Evolutionary conservation across 2,329 filamentous ascomycete species (phyloP), one percentile per base, ranked within the genome.

Genomic region (Tolypocladium ophioglossoides): DNA sequence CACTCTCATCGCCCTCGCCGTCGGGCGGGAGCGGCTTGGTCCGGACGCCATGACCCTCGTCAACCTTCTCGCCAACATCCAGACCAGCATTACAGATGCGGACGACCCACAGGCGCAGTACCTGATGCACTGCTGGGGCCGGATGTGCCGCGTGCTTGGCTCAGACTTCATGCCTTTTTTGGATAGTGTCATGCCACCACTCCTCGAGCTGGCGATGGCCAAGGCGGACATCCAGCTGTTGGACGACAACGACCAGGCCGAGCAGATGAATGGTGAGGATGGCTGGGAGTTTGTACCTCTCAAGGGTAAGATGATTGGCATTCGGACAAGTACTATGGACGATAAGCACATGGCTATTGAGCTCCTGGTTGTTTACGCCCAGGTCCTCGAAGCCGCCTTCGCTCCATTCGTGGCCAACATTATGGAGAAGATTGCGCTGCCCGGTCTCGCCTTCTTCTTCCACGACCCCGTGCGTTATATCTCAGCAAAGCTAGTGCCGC

Each of bases 291-390:
- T 99, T 61, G 91, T 99, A 18, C 94, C 94, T 10, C 80, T 99
- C 54, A 96, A 96, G 73, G 94, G 94, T 61, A 97, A 97, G 76
- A 89, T 96, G 71, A 96, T 99, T 65, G 94, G 94, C 59, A 99
- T 99, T 74, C 91, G 91, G 74, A 99, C 94, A 9, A 96, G 90
- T 69, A 89, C 88, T 11, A 85, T 99, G 70, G 94, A 99, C 64
- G 94, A 99, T 73, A 99, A 99, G 77, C 91, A 97, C 71, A 96
- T 96, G 82, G 94, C 94, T n/a, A 97, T 99, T 60, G 94, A 99
- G 72, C 83, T 99, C 52, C 87, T 99, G 57, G 91, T 95, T 49
- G 92, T 99, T 58, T 99, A 99, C 66, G 92, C 94, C 2, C 91
- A 96, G 68, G 91, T 96, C 30, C 80, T 99, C n/a, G 90, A 96